Conservation (phyloP, 2,329 filamentous ascomycete species). For the Alternaria ethzedia region DNA sequence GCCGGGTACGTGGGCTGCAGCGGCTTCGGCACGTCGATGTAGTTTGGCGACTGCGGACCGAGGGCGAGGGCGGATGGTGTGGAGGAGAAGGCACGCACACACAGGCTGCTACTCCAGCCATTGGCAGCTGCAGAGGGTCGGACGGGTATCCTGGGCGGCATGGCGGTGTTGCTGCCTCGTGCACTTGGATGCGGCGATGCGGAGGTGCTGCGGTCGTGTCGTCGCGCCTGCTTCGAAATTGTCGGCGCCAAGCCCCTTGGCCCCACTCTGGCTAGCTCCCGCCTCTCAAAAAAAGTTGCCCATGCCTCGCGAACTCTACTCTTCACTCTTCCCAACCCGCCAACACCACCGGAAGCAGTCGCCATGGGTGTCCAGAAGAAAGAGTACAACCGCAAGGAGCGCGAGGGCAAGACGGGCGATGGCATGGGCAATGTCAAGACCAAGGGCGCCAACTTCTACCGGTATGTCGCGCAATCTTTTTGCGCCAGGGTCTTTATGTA, state of each 20-base stretch:
- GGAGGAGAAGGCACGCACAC: slow-evolving; percentile 52
- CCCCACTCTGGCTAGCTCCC: slow-evolving; percentile 9
- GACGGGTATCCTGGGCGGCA: slow-evolving; percentile 52
- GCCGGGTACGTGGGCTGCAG: slow-evolving; percentile 69
- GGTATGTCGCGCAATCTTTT: slow-evolving; percentile 11
- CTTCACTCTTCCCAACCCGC: slow-evolving; percentile 21
- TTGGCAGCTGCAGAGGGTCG: slow-evolving; percentile 30
- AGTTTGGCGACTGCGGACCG: slow-evolving; percentile 85
- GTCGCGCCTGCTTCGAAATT: slow-evolving; percentile 26
- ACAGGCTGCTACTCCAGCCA: slow-evolving; percentile 15
- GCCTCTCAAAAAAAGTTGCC: slow-evolving; percentile 32
- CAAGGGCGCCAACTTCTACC: slow-evolving; percentile 99
- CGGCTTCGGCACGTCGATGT: slow-evolving; percentile 79
- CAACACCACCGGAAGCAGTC: slow-evolving; percentile 15
- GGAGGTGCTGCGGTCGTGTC: slow-evolving; percentile 22
- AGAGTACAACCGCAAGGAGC: slow-evolving; percentile 79
- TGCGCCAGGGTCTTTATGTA: neutral
- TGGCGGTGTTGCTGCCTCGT: slow-evolving; percentile 27
- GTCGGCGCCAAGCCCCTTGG: slow-evolving; percentile 33
- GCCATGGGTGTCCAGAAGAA: slow-evolving; percentile 92
- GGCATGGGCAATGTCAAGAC: slow-evolving; percentile 89
- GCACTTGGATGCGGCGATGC: slow-evolving; percentile 2
- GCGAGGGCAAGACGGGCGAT: slow-evolving; percentile 84
- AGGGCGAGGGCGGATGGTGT: slow-evolving; percentile 57
- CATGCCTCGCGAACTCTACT: slow-evolving; percentile 5